Percentiles rank a stretch among this genome's conserved stretches.
Evolutionary conservation across 2,329 filamentous ascomycete genomes (phyloP).

Genomic region (Alternaria hordeiaustralica): DNA sequence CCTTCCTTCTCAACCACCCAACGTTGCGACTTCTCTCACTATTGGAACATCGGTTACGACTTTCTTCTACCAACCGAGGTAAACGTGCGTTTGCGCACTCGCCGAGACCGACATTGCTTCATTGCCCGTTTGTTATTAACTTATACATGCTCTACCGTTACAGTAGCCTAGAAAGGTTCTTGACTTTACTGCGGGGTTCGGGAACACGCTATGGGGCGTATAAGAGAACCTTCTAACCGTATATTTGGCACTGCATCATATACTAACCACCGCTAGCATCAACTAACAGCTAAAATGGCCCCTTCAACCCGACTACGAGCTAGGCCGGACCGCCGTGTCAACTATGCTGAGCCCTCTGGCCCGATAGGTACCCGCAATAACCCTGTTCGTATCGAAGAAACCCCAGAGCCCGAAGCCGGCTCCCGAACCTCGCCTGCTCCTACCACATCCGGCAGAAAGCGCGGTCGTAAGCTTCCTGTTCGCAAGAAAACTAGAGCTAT

Average conservation of each 20-base stretch:
- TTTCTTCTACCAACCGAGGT: background rate
- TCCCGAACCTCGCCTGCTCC: background rate
- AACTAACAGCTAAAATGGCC: constrained; percentile 13
- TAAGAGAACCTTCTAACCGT: background rate
- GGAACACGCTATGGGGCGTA: background rate
- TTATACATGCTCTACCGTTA: background rate
- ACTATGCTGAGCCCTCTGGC: constrained; percentile 2
- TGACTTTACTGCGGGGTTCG: background rate
- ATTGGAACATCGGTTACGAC: background rate
- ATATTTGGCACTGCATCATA: background rate
- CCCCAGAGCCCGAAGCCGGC: background rate
- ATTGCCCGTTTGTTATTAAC: background rate
- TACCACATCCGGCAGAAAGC: background rate
- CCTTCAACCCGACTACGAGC: constrained; percentile 13
- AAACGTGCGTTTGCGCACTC: background rate
- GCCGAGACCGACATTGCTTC: background rate
- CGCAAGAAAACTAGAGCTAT: background rate
- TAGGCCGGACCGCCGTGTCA: constrained; percentile 7
- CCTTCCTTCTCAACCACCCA: background rate
- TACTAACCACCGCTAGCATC: background rate
- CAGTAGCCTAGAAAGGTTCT: background rate
- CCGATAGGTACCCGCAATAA: background rate
- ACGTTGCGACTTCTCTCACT: background rate
- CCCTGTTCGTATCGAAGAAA: constrained; percentile 3
- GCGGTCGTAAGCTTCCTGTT: background rate